These are phyloP conservation scores for Lagerstroemia fauriei DNA, from an alignment of 441 rosid genomes.

Conservation along the genomic window DNA sequence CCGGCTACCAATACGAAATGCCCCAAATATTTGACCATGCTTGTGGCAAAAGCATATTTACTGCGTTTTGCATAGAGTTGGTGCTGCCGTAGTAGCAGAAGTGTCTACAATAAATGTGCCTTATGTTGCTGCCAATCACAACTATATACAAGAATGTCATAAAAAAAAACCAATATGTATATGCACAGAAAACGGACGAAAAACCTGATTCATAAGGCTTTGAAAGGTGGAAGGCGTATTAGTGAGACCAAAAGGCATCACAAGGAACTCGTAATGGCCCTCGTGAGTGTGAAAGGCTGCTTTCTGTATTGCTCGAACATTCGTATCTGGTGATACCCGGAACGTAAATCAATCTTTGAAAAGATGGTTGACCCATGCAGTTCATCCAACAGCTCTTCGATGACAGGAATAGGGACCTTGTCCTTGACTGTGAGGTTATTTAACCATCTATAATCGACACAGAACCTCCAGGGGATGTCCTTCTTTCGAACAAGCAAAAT, in stretches of 20 bases:
- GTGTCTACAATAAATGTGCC: background rate
- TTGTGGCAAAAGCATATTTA: background rate
- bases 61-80: background rate
- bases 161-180: background rate
- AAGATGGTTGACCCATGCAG: background rate
- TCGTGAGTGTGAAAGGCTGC: background rate
- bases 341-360: background rate
- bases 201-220: background rate
- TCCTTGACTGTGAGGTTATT: background rate
- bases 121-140: background rate
- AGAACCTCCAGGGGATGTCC: background rate
- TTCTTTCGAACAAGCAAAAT: background rate
- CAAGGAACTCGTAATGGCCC: background rate
- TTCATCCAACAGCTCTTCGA: background rate
- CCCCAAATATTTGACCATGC: background rate
- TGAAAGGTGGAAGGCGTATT: background rate
- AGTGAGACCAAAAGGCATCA: background rate
- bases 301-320: background rate
- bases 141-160: background rate
- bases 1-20: background rate
- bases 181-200: background rate
- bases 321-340: background rate
- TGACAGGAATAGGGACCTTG: background rate
- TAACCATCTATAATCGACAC: background rate
- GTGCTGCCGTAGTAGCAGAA: background rate